Base-by-base conservation (phyloP, 352 stramenopile species). In the Globisporangium nunn region DNA sequence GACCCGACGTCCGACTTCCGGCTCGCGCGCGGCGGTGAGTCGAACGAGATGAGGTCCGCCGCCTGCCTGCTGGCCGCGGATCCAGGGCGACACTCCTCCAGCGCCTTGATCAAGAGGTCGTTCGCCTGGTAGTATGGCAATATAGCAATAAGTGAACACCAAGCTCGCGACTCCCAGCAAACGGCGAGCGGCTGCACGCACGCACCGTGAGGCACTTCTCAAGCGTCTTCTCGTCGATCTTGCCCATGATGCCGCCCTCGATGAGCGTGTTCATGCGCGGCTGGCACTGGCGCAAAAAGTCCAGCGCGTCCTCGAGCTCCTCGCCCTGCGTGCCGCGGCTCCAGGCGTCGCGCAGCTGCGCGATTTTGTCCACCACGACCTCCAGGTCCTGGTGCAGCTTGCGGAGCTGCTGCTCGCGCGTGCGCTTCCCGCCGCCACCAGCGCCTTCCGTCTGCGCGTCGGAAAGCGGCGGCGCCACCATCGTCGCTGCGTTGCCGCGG, bases 201-300 rank as follows among this genome's bases (percentile, higher is more conserved):
- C 75, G 35, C 60, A 93, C 84, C 50, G 79, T 92, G n/a, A 94
- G 71, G 58, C 85, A 94, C 56, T 84, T 63, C 61, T 94, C 85
- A 15, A 94, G 61, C 28, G 78, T 92, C 23, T 65, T 64, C 50
- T 94, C 85, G 59, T 91, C 78, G 52, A 94, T 83, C 67, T 91
- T 93, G 58, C 82, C 85, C 67, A 85, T 84, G 46, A 94, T 71
- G 0, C 85, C 85, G 52, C 82, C 85, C 69, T 94, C 85, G 63
- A 94, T 94, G 12, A 94, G 64, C 46, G 82, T 88, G 63, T 94
- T 94, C 81, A 94, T 94, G 48, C 85, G 81, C 6, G 82, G 85
- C 54, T 90, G 80, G 59, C 85, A 94, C 59, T 94, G 85, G 1
- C 72, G 80, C 47, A 94, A 56, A 54, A 94, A 94, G 59, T 94